Evolutionary conservation across 257 asterid species (phyloP).

Genomic region (Solanum habrochaites): DNA sequence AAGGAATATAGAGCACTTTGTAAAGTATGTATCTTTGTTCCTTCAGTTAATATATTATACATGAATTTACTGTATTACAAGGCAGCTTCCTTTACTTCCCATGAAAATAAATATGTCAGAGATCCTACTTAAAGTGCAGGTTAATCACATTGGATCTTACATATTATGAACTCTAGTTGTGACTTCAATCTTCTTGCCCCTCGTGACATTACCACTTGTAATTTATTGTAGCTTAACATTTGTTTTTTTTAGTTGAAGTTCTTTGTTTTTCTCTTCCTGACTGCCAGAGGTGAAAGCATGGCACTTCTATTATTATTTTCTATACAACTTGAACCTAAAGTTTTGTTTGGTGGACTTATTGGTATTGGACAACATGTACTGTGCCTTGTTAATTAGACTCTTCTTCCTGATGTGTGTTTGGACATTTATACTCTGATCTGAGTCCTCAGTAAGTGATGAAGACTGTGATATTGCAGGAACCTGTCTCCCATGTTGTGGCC

Average conservation of each 20-base stretch:
- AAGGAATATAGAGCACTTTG: constrained; percentile 94
- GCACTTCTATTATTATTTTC: neutral
- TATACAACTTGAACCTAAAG: neutral
- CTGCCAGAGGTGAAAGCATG: neutral
- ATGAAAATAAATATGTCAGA: neutral
- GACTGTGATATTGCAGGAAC: constrained; percentile 41
- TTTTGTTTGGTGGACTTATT: neutral
- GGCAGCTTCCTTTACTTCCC: neutral
- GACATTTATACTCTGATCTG: neutral
- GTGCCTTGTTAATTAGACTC: neutral
- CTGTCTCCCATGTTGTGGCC: constrained; percentile 93
- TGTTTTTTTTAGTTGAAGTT: neutral
- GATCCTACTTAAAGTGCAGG: neutral
- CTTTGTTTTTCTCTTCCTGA: neutral
- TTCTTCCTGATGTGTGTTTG: neutral
- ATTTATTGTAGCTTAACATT: neutral
- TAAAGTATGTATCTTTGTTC: constrained; percentile 42
- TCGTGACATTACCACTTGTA: neutral
- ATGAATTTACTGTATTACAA: neutral
- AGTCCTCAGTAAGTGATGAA: neutral
- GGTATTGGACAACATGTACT: neutral
- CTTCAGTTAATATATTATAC: neutral
- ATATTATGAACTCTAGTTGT: too few relatives aligned
- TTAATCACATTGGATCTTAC: neutral
- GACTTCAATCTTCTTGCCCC: too few relatives aligned